Base-by-base conservation (phyloP, 208 protist species). In the Herpetomonas samuelpessoai region DNA sequence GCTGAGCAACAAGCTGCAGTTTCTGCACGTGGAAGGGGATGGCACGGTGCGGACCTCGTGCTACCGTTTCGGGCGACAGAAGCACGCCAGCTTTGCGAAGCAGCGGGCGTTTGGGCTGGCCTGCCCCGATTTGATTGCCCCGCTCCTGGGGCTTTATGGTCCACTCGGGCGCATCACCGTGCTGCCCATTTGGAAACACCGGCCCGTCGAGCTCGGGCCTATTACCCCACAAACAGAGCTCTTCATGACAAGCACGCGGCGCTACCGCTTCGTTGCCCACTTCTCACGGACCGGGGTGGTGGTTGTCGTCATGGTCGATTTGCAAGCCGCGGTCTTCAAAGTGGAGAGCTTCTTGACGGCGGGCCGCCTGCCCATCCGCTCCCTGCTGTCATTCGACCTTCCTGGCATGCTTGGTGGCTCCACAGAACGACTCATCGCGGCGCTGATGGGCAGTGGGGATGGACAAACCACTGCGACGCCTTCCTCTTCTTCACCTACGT, bases 271-370 rank as follows among this genome's bases (percentile, higher is more conserved):
- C 48, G 62, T 94, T 16, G 48, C 73, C 28, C 65, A 71, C 59
- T 94, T 91, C 21, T 68, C 66, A 27, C 18, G 16, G 38, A 71
- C 62, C 18, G 76, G 75, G 10, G 76, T 89, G 58, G 50, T 92
- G 54, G 61, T 78, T 30, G 74, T 81, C 22, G 84, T 90, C 28
- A 81, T 90, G 76, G 57, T 88, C 6, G 84, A 94, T 58, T 62
- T 88, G 18, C 57, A 76, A 12, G 63, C 74, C 4, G 31, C 62
- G 24, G 46, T 62, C 28, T 77, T 72, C 56, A 75, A 71, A 6
- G 76, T 91, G 22, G 84, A 94, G 68, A 67, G 65, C 28, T 91
- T 90, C 72, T 52, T 91, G 21, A 78, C 88, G 1, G 49, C 87
- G 16, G 87, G 87, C 6, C 38, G 47, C n/a, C 69, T 76, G 28